These are phyloP conservation scores for Botrytis hyacinthi DNA, from an alignment of 2,329 filamentous ascomycete species.

Conservation along the genomic window DNA sequence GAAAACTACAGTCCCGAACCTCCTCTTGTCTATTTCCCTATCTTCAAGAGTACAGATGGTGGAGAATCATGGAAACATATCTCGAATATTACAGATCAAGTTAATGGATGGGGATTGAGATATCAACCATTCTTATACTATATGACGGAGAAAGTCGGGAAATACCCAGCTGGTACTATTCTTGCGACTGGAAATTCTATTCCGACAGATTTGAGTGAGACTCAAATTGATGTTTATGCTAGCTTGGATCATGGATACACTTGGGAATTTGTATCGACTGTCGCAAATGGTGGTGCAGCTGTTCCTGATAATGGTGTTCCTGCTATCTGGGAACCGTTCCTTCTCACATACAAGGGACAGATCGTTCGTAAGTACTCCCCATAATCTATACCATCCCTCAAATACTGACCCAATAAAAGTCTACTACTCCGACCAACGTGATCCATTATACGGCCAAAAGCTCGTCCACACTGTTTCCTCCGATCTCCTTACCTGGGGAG, in stretches of 20 bases:
- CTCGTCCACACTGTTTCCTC: conserved; percentile 55
- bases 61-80: conserved; percentile 62
- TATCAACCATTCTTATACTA: conserved; percentile 70
- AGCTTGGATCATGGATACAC: conserved; percentile 56
- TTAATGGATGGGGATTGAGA: conserved; percentile 62
- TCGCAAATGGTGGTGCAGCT: conserved; percentile 58
- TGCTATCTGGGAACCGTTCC: conserved; percentile 72
- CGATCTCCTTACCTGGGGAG: conserved; percentile 59
- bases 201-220: conserved; percentile 55
- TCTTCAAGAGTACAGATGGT: conserved; percentile 52
- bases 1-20: conserved; percentile 57
- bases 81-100: conserved; percentile 60
- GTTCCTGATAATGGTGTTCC: conserved; percentile 61
- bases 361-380: conserved; percentile 44
- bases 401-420: conserved; percentile 32
- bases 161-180: conserved; percentile 61
- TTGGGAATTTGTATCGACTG: conserved; percentile 66
- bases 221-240: conserved; percentile 69
- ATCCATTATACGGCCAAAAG: conserved; percentile 64
- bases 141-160: conserved; percentile 56
- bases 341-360: conserved; percentile 56
- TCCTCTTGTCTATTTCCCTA: conserved; percentile 50
- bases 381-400: neutral
- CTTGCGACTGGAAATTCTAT: conserved; percentile 50
- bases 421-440: conserved; percentile 72